Base-by-base conservation (phyloP, 495 filamentous ascomycete genomes). In the Daldinia loculata region DNA sequence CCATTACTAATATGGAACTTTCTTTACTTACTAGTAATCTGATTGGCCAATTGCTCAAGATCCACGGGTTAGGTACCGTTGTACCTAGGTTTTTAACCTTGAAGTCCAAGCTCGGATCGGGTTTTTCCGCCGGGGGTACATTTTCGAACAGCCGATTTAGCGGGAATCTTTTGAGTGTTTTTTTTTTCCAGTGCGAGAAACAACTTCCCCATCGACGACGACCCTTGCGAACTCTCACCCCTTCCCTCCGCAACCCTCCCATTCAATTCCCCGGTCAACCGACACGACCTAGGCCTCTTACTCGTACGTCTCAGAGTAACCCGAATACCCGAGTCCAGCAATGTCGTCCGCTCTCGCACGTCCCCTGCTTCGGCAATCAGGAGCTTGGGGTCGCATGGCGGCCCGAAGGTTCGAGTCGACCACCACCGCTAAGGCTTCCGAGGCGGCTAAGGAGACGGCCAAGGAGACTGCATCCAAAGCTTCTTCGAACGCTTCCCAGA, bases 401-500 rank as follows among this genome's bases (percentile, higher is more conserved):
- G 76, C 79, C 78, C 79, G 78, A 67, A 82, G 83, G 61, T 82
- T 83, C 78, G 82, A 85, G 80, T 84, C 82, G 52, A 82, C 82
- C 58, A 63, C 79, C 11, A 74, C 81, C 50, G 62, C 74, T 61
- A 73, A 69, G 55, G 72, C 67, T 11, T 43, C 62, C 52, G 71
- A 74, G 52, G 43, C 61, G 1, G 67, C 61, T 8, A 70, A 74
- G 66, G 56, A 69, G 30, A 48, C 57, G 2, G 69, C 64, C 0
- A 32, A 26, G 50, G 27, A 53, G 22, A 30, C 50, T 14, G 27
- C 50, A 3, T 27, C 22, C 4, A 53, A 53, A n/a, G 51, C 29
- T 30, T 9, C 53, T 6, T 36, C 62, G 19, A 71, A 43, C 5
- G 63, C 87, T 34, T 77, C 85, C 48, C 90, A 93, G 82, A 90